A percentile compares a stretch with the other conserved stretches of the same genome.
Evolutionary conservation across 176 grass and related monocot genomes (phyloP).

Genomic region (Carex pumila): DNA sequence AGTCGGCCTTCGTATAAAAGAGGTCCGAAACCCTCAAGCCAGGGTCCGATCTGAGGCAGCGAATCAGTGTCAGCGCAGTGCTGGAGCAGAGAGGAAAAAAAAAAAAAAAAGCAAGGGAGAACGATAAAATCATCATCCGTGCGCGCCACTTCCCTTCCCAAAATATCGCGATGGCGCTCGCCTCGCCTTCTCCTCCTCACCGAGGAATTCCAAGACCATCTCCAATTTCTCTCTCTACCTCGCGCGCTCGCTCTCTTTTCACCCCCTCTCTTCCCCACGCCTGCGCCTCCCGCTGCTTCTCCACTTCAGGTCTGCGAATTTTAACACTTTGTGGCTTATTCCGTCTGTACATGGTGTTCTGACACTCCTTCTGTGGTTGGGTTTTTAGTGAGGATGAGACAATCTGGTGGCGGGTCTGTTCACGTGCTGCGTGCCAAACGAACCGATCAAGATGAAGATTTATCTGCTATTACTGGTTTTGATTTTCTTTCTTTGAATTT

Average conservation of each 20-base stretch:
- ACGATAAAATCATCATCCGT: background rate
- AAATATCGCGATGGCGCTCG: background rate
- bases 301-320: background rate
- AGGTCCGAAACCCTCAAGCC: background rate
- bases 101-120: background rate
- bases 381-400: slow-evolving; percentile 29
- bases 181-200: slow-evolving; percentile 2
- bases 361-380: background rate
- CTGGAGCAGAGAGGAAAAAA: background rate
- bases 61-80: background rate
- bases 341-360: background rate
- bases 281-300: background rate
- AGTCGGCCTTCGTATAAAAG: background rate
- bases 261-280: background rate
- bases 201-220: slow-evolving; percentile 36
- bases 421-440: slow-evolving; percentile 14
- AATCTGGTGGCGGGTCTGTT: slow-evolving; percentile 9
- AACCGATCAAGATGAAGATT: slow-evolving; percentile 32
- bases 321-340: background rate
- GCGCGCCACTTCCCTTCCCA: background rate
- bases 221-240: slow-evolving; percentile 8
- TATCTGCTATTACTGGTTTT: slow-evolving; percentile 37
- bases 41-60: background rate
- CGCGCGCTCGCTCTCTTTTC: slow-evolving; percentile 13
- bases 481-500: background rate